Evolutionary conservation across 257 asterid species (phyloP), one percentile per base, ranked within the genome.

Genomic region (Fraxinus americana): DNA sequence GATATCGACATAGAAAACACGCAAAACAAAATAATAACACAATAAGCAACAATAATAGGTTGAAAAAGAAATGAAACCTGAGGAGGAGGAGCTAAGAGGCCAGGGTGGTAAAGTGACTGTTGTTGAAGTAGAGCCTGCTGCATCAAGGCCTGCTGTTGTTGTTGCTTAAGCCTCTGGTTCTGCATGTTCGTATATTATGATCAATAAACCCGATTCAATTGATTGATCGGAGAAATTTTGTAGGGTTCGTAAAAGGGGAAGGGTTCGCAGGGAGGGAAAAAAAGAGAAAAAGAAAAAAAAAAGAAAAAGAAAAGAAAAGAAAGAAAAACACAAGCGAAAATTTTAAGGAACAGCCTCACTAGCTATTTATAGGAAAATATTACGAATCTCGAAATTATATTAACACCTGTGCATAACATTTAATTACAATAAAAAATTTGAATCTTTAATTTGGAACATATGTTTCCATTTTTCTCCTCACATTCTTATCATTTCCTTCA

Each of bases 51-150:
- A 41, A 10, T 41, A 41, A 9, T 57, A 29, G 23, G 71, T 61
- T n/a, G 25, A 36, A 7, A 35, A 73, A 39, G 50, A 30, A 66
- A 35, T 12, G 2, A 72, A 80, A 94, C 98, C 97, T 91, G 98
- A 13, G 98, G 96, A 83, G 97, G 32, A 29, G 32, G 32, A 29
- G 32, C 97, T 90, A 94, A 77, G 72, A 94, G 90, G 70, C 95
- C 98, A 23, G 97, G 97, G 73, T 94, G 97, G 71, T 94, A 92
- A 41, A 94, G 91, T 66, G 97, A 85, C 85, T 90, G 98, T 71
- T 94, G 98, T 72, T 92, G 97, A 67, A 94, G 92, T 77, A 94
- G 91, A 79, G 98, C 98, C 82, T 94, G 98, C 83, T 94, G 98
- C 96, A 94, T 92, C 94, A 94, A 75, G 70, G 96, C 98, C 81